A percentile compares a stretch with the other conserved stretches of the same genome.
Conservation (phyloP, 129 eudicot genomes). For the Mikania micrantha region DNA sequence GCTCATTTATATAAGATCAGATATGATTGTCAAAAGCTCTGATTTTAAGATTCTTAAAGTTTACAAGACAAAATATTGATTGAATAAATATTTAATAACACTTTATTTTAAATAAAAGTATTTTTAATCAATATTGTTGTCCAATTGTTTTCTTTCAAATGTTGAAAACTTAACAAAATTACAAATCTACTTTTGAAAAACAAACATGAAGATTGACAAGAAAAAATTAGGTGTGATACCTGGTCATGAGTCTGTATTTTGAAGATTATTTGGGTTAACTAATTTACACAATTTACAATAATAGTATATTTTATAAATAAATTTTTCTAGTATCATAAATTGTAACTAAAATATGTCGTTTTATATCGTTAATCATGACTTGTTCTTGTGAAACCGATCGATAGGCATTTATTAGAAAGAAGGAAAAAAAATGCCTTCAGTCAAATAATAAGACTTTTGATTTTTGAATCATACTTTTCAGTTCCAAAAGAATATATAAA, state of each 20-base stretch:
- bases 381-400: background rate
- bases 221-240: no score
- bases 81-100: no score
- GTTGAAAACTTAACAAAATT: no score
- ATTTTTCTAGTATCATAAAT: no score
- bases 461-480: background rate
- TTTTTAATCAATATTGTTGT: no score
- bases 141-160: no score
- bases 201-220: background rate
- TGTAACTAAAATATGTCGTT: no score
- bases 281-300: background rate
- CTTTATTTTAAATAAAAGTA: no score
- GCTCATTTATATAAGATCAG: background rate
- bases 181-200: no score
- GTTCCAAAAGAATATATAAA: no score
- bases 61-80: background rate
- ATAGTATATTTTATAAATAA: no score
- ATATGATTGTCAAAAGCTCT: background rate
- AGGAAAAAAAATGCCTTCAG: no score
- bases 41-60: background rate
- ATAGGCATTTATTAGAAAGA: background rate
- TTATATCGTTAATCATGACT: background rate
- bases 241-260: background rate
- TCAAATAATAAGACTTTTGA: constrained; percentile 1
- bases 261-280: background rate